These are phyloP conservation scores for Biscutella auriculata DNA, from an alignment of 441 rosid genomes.

Conservation along the genomic window DNA sequence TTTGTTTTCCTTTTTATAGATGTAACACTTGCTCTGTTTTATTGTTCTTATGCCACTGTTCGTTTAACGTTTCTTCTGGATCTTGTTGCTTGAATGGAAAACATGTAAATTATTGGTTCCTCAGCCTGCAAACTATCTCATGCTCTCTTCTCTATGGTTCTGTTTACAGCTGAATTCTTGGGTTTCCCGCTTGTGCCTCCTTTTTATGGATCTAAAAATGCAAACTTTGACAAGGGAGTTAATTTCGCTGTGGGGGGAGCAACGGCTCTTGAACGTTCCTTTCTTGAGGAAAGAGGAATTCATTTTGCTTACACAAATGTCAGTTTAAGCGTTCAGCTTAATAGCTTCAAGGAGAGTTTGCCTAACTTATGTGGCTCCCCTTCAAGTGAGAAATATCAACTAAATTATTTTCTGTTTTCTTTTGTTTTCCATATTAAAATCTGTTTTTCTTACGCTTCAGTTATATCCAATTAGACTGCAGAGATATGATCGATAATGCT, in stretches of 20 bases:
- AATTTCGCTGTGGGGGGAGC: constrained; percentile 45
- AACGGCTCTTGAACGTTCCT: constrained; percentile 26
- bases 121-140: background rate
- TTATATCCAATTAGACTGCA: constrained; percentile 33
- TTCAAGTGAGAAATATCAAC: no score
- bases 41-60: no score
- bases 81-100: no score
- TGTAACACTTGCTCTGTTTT: no score
- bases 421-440: no score
- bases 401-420: no score
- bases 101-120: background rate
- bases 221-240: constrained; percentile 20
- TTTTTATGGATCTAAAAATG: constrained; percentile 15
- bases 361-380: constrained; percentile 27
- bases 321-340: constrained; percentile 30
- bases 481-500: constrained; percentile 23
- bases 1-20: no score
- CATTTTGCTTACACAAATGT: constrained; percentile 8
- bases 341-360: constrained; percentile 25
- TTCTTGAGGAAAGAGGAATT: constrained; percentile 23
- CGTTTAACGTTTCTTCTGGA: no score
- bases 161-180: constrained; percentile 28
- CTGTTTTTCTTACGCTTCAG: no score
- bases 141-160: background rate
- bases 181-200: constrained; percentile 37